These are phyloP conservation scores for Salix brachista DNA, from an alignment of 345 rosid genomes.

Conservation along the genomic window DNA sequence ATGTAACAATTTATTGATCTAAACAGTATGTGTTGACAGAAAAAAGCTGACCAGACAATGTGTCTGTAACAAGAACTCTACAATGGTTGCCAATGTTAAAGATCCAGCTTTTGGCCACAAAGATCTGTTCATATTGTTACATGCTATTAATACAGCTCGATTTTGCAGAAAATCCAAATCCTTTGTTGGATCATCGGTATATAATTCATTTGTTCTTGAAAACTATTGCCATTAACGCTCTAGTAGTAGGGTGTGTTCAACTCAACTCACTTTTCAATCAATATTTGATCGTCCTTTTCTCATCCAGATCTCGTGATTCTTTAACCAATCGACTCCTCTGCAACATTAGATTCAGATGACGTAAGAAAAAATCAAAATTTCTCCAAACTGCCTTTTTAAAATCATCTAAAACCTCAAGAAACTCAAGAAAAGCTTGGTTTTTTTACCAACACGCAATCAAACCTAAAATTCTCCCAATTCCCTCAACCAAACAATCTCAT, in stretches of 20 bases:
- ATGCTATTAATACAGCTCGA: too few species aligned
- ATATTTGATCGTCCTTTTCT: neutral
- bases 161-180: too few species aligned
- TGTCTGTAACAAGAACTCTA: too few species aligned
- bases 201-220: too few species aligned
- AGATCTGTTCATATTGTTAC: too few species aligned
- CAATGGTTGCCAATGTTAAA: too few species aligned
- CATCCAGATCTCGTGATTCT: constrained; percentile 2
- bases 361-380: neutral
- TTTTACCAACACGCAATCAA: neutral
- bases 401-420: neutral
- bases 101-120: too few species aligned
- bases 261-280: neutral
- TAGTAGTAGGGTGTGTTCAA: constrained; percentile 6
- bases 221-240: too few species aligned
- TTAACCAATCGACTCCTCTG: neutral
- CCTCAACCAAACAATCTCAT: neutral
- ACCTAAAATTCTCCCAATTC: constrained; percentile 2
- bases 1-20: neutral
- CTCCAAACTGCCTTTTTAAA: neutral
- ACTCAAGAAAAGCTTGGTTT: neutral
- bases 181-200: too few species aligned
- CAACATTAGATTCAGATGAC: neutral
- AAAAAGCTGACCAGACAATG: too few species aligned
- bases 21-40: neutral